A percentile compares a stretch with the other conserved stretches of the same genome.
phyloP scores from a whole-genome alignment of 2,329 filamentous ascomycete species.

The Hymenoscyphus scutula region DNA sequence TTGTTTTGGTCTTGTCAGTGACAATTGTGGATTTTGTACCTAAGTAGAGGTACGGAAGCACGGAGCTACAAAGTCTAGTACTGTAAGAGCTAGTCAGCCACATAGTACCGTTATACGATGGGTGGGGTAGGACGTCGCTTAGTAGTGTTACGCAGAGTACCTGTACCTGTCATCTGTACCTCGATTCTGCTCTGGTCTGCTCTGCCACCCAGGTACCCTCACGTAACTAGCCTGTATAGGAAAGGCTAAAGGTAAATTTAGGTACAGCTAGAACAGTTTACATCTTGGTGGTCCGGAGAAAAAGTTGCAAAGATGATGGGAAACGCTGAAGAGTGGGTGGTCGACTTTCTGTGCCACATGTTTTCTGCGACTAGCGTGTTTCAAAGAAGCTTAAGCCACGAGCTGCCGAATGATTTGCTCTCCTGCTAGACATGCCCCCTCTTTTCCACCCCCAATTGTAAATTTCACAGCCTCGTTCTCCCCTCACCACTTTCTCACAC shows the following conservation, averaged over 20 bases:
- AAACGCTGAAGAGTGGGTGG: neutral
- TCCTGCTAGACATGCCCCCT: neutral
- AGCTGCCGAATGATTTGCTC: neutral
- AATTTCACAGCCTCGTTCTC: constrained; percentile 3
- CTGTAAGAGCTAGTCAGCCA: neutral
- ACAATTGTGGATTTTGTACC: neutral
- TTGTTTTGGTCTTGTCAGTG: neutral
- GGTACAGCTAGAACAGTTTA: neutral
- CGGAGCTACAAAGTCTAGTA: neutral
- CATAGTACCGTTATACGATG: neutral
- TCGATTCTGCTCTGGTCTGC: neutral
- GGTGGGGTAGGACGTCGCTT: neutral
- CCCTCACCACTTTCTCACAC: neutral
- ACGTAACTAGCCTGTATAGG: neutral
- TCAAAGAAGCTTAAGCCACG: constrained; percentile 1
- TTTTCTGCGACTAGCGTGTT: neutral
- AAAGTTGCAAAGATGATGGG: no score
- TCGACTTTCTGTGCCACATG: constrained; percentile 1
- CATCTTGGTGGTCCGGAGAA: neutral
- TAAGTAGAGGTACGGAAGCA: neutral
- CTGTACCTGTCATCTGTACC: neutral
- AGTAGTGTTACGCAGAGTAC: no score
- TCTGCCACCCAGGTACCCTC: neutral
- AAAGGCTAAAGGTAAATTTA: constrained; percentile 1
- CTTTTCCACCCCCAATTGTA: neutral